These are phyloP conservation scores for Astrephomene gubernaculifera DNA, from an alignment of 139 green algal species.

Conservation along the genomic window DNA sequence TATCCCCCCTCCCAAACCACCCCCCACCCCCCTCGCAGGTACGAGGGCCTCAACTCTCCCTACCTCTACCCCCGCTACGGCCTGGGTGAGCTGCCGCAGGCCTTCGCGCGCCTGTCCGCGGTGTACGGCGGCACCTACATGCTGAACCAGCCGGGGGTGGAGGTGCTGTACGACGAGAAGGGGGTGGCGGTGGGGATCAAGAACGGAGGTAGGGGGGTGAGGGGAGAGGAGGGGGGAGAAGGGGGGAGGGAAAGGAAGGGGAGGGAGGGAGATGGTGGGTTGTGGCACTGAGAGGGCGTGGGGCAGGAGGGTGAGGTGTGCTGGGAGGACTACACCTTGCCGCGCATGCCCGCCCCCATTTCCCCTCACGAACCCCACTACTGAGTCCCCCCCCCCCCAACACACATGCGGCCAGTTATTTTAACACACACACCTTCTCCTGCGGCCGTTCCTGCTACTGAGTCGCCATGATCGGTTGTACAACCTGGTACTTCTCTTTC, in stretches of 20 bases:
- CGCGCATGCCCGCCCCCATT: too few relatives aligned
- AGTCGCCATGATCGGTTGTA: neutral
- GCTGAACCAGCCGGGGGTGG: constrained; percentile 89
- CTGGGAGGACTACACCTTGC: too few relatives aligned
- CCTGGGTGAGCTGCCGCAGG: constrained; percentile 85
- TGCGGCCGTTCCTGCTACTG: neutral
- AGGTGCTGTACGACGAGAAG: constrained; percentile 86
- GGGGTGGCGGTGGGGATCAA: constrained; percentile 89
- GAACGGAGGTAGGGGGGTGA: constrained; percentile 70
- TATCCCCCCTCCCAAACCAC: neutral
- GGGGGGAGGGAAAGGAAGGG: neutral
- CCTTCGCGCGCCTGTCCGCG: constrained; percentile 94
- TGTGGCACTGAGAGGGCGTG: too few relatives aligned
- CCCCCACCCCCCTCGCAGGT: too few relatives aligned
- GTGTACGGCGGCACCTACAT: constrained; percentile 99
- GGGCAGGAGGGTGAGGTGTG: too few relatives aligned
- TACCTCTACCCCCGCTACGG: constrained; percentile 99
- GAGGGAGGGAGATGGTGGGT: neutral
- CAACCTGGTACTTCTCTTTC: neutral
- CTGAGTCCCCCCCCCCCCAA: too few relatives aligned
- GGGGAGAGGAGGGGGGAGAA: neutral
- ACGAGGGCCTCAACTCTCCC: constrained; percentile 88
- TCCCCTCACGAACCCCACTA: too few relatives aligned
- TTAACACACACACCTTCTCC: neutral
- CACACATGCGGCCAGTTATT: too few relatives aligned